These are phyloP conservation scores for Boletus subparvulus DNA, from an alignment of 768 basidiomycete species.

Conservation along the genomic window DNA sequence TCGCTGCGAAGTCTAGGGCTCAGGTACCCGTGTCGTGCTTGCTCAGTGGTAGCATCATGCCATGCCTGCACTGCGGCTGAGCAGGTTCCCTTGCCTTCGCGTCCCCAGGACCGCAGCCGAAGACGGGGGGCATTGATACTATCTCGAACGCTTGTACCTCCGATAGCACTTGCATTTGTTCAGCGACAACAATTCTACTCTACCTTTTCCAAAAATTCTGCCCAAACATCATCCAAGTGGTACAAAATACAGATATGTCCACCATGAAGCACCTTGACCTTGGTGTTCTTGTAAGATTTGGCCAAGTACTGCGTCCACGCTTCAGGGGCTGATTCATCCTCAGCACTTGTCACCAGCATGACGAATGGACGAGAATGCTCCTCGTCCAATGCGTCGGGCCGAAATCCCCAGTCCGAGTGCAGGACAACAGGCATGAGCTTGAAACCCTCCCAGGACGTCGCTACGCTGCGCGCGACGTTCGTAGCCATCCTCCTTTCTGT, in stretches of 20 bases:
- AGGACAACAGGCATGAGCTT: slow-evolving; percentile 40
- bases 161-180: background rate
- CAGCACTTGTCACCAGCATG: slow-evolving; percentile 42
- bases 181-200: slow-evolving; percentile 12
- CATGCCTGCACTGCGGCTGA: no score
- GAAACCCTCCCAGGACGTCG: slow-evolving; percentile 53
- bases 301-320: slow-evolving; percentile 51
- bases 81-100: no score
- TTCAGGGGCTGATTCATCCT: slow-evolving; percentile 42
- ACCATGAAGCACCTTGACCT: slow-evolving; percentile 42
- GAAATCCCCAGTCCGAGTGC: slow-evolving; percentile 54
- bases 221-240: slow-evolving; percentile 48
- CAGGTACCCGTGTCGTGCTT: no score
- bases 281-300: slow-evolving; percentile 44
- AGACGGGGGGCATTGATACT: no score
- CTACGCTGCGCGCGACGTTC: slow-evolving; percentile 47
- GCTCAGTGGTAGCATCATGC: no score
- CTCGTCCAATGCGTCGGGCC: slow-evolving; percentile 42
- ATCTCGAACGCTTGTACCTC: background rate
- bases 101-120: no score
- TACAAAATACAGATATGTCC: slow-evolving; percentile 50
- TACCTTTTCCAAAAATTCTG: slow-evolving; percentile 25
- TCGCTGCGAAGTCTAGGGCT: no score
- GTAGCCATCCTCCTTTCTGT: slow-evolving; percentile 41
- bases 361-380: slow-evolving; percentile 46